Evolutionary conservation across 129 eudicot species (phyloP), one percentile per base, ranked within the genome.

Genomic region (Apium graveolens): DNA sequence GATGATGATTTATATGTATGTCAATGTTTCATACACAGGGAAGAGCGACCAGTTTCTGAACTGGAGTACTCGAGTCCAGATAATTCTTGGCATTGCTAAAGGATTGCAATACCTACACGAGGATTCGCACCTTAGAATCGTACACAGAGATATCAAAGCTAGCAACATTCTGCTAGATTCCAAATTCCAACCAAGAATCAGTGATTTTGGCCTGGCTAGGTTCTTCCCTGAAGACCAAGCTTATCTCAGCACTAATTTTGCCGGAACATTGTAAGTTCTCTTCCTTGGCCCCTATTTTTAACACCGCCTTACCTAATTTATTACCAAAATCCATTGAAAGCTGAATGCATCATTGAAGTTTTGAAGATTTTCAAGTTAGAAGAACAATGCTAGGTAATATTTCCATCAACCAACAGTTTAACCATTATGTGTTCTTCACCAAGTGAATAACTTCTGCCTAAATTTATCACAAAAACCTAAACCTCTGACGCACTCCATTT

Each of bases 151-250:
- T 81, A 91, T 91, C 63, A 91, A 91, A 85, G 97, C 97, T 17
- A 89, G 90, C 63, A 91, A 91, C 82, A 89, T 91, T 78, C 89
- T 89, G 70, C 84, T 89, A 27, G 97, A 89, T 74, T 90, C 85
- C 1, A 91, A 89, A 78, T 91, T 89, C 78, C 88, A 87, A 41
- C 93, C 97, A 62, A 83, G 84, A 82, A 91, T 91, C 17, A 91
- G 97, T 34, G 97, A 91, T 77, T 91, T 91, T 81, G 93, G 97
- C 78, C 83, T 91, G 35, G 97, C 97, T 39, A 82, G 90, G 81
- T 91, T 91, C 85, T 91, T 91, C 86, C 93, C 93, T 11, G 91
- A 91, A 78, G 93, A 87, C 80, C 91, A 91, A 79, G 82, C 93
- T 55, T 89, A 89, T 87, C 90, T 91, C 71, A 91, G 97, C 82